phyloP scores from a whole-genome alignment of 176 grass and related monocot species.

The barley (Hordeum vulgare) region DNA sequence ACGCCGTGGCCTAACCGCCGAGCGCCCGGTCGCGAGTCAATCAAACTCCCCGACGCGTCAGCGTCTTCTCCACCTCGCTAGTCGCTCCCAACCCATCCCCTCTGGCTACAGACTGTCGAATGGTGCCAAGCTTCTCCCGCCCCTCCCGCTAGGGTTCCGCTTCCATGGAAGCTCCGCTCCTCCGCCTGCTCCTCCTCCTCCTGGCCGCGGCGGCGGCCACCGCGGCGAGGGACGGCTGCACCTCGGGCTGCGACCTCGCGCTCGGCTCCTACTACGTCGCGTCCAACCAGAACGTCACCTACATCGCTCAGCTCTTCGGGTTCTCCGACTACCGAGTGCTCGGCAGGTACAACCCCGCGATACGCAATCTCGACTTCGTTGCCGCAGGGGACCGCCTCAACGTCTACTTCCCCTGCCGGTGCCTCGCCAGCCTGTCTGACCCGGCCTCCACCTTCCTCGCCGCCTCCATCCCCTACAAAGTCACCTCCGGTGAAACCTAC shows the following conservation, averaged over 20 bases:
- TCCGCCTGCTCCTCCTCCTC: background rate
- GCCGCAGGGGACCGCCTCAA: rapidly evolving
- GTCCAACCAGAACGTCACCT: conserved; percentile 28
- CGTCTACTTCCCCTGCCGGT: conserved; percentile 16
- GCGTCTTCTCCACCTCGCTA: background rate
- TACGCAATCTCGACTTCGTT: conserved; percentile 27
- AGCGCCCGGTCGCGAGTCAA: background rate
- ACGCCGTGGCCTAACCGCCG: background rate
- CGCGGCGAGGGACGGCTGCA: conserved; percentile 20
- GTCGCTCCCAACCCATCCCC: background rate
- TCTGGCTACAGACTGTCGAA: background rate
- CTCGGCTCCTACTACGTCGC: conserved; percentile 50
- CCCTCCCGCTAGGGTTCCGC: background rate
- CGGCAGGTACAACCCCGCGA: conserved; percentile 26
- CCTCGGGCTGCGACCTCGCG: conserved; percentile 18
- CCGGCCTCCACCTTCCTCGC: conserved; percentile 4
- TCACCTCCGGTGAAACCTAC: conserved; percentile 8
- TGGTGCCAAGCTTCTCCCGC: background rate
- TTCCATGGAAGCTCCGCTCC: background rate
- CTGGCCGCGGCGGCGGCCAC: background rate
- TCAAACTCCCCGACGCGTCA: conserved; percentile 33
- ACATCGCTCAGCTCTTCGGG: conserved; percentile 38
- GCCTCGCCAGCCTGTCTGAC: background rate
- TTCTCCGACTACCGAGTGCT: background rate
- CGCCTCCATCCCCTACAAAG: conserved; percentile 10